Conservation (phyloP, 176 grass and related monocot species). For the Juncus inflexus region DNA sequence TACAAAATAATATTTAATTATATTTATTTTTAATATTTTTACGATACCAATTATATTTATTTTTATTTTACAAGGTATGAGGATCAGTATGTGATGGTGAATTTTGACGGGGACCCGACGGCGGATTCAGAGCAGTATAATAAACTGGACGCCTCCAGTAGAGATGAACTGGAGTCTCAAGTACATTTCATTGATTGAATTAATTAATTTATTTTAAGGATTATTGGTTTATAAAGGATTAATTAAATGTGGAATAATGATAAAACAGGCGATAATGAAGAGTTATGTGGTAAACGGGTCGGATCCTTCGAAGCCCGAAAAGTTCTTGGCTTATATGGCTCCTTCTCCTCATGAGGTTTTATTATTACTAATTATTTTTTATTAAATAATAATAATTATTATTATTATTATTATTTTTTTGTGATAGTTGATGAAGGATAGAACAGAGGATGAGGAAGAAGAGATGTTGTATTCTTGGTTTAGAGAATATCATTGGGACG, state of each 20-base stretch:
- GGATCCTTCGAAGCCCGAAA: conserved; percentile 71
- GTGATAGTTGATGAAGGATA: conserved; percentile 67
- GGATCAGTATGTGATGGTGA: conserved; percentile 95
- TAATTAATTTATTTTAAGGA: not conserved
- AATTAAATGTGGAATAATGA: conserved; percentile 12
- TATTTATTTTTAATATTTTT: conserved; percentile 12
- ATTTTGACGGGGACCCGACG: conserved; percentile 96
- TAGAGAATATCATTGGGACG: conserved; percentile 96
- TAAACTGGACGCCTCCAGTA: conserved; percentile 59
- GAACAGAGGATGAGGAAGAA: conserved; percentile 67
- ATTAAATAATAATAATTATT: conserved; percentile 23
- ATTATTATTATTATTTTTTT: conserved; percentile 30
- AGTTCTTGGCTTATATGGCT: conserved; percentile 95
- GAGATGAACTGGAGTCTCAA: conserved; percentile 70
- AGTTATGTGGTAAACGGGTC: conserved; percentile 78
- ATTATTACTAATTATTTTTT: conserved; percentile 8
- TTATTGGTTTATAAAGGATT: not conserved
- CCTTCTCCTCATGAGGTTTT: conserved; percentile 74
- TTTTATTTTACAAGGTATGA: conserved; percentile 44
- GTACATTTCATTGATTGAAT: conserved; percentile 33
- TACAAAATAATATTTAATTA: conserved; percentile 29
- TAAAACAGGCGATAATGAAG: conserved; percentile 92
- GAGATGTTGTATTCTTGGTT: conserved; percentile 80
- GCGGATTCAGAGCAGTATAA: conserved; percentile 89
- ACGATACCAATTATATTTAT: not conserved